Conservation (phyloP, 1,284 basidiomycete species). For the Cystobasidium sp. region DNA sequence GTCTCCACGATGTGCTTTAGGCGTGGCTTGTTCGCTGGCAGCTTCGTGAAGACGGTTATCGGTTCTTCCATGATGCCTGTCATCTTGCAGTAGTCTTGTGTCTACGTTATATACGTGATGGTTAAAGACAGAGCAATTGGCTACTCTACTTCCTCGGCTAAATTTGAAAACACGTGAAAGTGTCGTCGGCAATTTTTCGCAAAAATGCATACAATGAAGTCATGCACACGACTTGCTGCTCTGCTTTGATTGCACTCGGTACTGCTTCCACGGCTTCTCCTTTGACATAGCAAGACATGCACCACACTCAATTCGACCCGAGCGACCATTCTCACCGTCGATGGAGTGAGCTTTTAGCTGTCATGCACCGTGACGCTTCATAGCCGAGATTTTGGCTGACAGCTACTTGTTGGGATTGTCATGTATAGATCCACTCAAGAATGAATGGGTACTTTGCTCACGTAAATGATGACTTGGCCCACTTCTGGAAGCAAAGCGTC, state of each 20-base stretch:
- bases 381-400: background rate
- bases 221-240: background rate
- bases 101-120: background rate
- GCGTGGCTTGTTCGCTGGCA: constrained; percentile 20
- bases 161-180: constrained; percentile 8
- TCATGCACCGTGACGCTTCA: background rate
- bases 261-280: background rate
- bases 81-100: background rate
- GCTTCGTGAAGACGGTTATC: constrained; percentile 30
- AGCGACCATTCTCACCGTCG: constrained; percentile 57
- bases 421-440: constrained; percentile 57
- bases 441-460: constrained; percentile 65
- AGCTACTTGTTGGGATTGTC: background rate
- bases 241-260: background rate
- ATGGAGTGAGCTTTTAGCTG: constrained; percentile 45
- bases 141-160: background rate
- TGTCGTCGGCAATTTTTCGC: constrained; percentile 1
- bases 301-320: constrained; percentile 52
- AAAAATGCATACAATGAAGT: background rate
- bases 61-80: constrained; percentile 35
- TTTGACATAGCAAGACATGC: background rate
- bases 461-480: constrained; percentile 45
- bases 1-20: constrained; percentile 62
- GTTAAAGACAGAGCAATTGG: background rate
- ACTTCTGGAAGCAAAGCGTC: background rate